Evolutionary conservation across 768 basidiomycete genomes (phyloP).

Genomic region (Serendipita sp.): DNA sequence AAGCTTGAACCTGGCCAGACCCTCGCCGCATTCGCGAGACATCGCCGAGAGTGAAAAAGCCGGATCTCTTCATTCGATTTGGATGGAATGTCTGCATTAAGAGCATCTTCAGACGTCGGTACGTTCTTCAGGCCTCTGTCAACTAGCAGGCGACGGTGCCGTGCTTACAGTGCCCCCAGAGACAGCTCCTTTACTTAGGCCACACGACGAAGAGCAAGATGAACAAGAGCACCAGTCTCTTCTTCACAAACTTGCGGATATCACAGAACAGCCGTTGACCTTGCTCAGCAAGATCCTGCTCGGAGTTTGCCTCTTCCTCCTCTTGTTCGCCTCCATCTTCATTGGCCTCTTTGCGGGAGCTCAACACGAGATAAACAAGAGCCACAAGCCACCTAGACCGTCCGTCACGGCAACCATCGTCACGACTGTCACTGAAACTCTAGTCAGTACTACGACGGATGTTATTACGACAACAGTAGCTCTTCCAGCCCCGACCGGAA

Average conservation of each 20-base stretch:
- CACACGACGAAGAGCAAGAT: neutral
- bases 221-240: neutral
- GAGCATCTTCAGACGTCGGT: neutral
- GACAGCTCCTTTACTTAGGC: neutral
- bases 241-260: neutral
- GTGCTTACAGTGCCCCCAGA: neutral
- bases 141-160: neutral
- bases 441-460: conserved; percentile 27
- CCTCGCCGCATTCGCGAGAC: no score
- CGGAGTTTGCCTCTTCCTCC: conserved; percentile 52
- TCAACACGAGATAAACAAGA: conserved; percentile 48
- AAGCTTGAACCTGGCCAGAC: neutral
- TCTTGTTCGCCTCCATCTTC: conserved; percentile 75
- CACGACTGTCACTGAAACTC: conserved; percentile 24
- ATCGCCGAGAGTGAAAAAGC: neutral
- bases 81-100: neutral
- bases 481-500: conserved; percentile 34
- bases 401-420: conserved; percentile 18
- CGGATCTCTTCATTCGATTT: neutral
- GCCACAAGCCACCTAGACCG: neutral
- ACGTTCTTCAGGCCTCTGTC: neutral
- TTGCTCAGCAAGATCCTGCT: conserved; percentile 72
- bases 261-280: conserved; percentile 52
- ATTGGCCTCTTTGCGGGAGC: conserved; percentile 88
- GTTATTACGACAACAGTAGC: conserved; percentile 29